These are phyloP conservation scores for Annulohypoxylon maeteangense DNA, from an alignment of 495 filamentous ascomycete species.

Conservation along the genomic window DNA sequence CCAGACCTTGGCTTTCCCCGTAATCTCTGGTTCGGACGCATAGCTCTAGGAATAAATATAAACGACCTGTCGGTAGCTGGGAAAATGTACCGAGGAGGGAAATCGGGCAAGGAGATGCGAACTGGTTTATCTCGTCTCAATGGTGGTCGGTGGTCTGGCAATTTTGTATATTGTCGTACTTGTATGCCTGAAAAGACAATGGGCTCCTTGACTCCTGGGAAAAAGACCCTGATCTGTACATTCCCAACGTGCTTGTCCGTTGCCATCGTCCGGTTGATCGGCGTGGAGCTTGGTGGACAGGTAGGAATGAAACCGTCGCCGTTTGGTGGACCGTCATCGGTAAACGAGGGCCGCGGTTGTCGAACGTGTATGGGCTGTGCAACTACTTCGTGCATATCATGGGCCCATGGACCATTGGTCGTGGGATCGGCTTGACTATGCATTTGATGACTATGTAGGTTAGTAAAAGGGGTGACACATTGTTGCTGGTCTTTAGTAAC, in stretches of 20 bases:
- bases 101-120: constrained; percentile 85
- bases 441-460: constrained; percentile 55
- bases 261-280: constrained; percentile 69
- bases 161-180: constrained; percentile 86
- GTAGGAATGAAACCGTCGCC: constrained; percentile 59
- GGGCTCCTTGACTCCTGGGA: constrained; percentile 77
- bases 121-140: constrained; percentile 97
- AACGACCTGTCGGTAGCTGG: constrained; percentile 90
- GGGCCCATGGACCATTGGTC: constrained; percentile 82
- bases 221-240: constrained; percentile 81
- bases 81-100: constrained; percentile 86
- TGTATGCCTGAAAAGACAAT: constrained; percentile 76
- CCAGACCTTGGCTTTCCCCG: constrained; percentile 76
- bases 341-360: constrained; percentile 49
- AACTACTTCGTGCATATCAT: constrained; percentile 93
- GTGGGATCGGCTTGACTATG: constrained; percentile 63
- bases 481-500: constrained; percentile 37
- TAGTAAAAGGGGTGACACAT: constrained; percentile 33
- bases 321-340: constrained; percentile 56
- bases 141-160: constrained; percentile 94
- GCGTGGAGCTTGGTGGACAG: constrained; percentile 52
- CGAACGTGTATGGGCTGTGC: constrained; percentile 57
- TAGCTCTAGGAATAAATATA: constrained; percentile 95
- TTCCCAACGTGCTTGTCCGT: constrained; percentile 74
- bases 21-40: constrained; percentile 88